Evolutionary conservation across 1,139 yeast species (phyloP).

Genomic region (Suhomyces taliae): DNA sequence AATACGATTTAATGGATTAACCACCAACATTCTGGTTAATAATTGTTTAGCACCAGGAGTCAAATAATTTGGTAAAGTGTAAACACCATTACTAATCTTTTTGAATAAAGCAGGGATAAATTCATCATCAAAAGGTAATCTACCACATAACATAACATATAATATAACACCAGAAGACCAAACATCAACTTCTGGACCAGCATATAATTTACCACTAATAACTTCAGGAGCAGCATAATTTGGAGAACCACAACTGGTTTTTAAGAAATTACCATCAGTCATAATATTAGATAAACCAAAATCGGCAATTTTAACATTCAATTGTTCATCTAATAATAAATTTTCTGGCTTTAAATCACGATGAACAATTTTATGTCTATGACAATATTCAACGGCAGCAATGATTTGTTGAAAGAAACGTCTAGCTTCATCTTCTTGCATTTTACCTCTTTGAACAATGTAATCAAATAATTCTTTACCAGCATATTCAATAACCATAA

Average conservation of each 20-base stretch:
- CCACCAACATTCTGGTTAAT: constrained; percentile 91
- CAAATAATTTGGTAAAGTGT: constrained; percentile 85
- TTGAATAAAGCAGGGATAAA: constrained; percentile 95
- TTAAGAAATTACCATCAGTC: constrained; percentile 97
- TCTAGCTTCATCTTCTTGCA: constrained; percentile 93
- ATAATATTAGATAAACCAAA: constrained; percentile 93
- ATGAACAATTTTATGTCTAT: constrained; percentile 95
- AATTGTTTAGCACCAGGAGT: constrained; percentile 86
- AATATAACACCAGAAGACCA: constrained; percentile 98
- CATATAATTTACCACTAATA: constrained; percentile 91
- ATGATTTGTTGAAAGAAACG: constrained; percentile 96
- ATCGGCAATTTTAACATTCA: constrained; percentile 95
- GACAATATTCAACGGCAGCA: constrained; percentile 98
- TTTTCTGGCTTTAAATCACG: constrained; percentile 96
- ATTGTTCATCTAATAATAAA: constrained; percentile 81
- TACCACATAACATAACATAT: constrained; percentile 95
- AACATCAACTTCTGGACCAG: constrained; percentile 98
- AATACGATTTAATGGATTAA: constrained; percentile 92
- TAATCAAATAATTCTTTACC: constrained; percentile 95
- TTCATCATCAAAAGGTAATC: constrained; percentile 97
- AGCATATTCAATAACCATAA: constrained; percentile 97
- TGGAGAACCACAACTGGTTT: constrained; percentile 96
- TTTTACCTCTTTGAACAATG: constrained; percentile 91
- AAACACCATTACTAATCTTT: constrained; percentile 93
- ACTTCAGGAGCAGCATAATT: constrained; percentile 99